A percentile compares a stretch with the other conserved stretches of the same genome.
Evolutionary conservation across 2,329 filamentous ascomycete genomes (phyloP).

Genomic region (Aspergillus uvarum): DNA sequence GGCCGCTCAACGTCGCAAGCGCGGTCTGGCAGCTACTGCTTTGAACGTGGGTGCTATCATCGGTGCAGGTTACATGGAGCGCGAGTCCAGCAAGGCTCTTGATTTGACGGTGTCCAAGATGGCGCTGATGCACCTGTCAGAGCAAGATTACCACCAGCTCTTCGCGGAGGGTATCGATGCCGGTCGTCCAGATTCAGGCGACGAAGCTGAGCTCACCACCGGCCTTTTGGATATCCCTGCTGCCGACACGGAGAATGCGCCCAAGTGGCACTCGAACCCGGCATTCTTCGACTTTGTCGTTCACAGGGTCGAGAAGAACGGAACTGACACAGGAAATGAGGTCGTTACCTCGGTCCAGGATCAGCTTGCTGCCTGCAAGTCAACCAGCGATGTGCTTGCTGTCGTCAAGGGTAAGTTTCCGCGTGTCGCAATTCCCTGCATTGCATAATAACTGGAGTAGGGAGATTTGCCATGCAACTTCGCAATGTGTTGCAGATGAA

Average conservation of each 20-base stretch:
- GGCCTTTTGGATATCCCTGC: neutral
- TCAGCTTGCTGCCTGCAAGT: no score
- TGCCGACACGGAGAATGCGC: neutral
- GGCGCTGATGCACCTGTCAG: neutral
- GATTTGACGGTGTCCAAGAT: neutral
- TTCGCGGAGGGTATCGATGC: neutral
- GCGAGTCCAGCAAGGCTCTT: neutral
- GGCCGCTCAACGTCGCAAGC: conserved; percentile 21
- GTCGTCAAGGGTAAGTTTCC: no score
- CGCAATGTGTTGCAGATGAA: neutral
- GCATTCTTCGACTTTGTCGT: neutral
- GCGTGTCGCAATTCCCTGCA: no score
- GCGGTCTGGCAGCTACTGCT: conserved; percentile 17
- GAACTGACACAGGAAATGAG: no score
- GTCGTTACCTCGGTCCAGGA: no score
- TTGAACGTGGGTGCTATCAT: conserved; percentile 31
- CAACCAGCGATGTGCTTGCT: no score
- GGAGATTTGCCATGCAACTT: neutral
- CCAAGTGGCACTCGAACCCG: neutral
- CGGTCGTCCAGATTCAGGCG: neutral
- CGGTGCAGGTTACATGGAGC: conserved; percentile 13
- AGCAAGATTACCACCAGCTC: neutral
- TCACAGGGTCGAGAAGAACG: neutral
- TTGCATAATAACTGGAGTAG: neutral
- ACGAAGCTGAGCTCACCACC: neutral